Evolutionary conservation across 345 rosid species (phyloP).

Genomic region (Citrus hindsii): DNA sequence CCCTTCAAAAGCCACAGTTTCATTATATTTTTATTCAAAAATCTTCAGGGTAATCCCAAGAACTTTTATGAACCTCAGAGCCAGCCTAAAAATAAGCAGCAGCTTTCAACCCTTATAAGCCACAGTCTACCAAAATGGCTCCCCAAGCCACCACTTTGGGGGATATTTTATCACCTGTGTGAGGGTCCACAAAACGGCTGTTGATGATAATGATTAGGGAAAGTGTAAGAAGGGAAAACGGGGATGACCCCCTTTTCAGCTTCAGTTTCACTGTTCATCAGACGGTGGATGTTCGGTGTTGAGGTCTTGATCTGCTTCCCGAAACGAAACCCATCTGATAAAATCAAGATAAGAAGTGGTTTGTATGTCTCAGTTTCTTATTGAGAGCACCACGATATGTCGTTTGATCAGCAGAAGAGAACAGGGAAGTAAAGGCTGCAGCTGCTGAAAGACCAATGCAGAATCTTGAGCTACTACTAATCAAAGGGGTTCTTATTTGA

Average conservation of each 20-base stretch:
- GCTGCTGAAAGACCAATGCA: constrained; percentile 61
- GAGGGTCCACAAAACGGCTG: constrained; percentile 64
- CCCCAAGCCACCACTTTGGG: constrained; percentile 93
- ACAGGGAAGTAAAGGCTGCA: constrained; percentile 62
- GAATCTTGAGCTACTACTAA: too few species aligned
- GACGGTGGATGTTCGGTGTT: constrained; percentile 61
- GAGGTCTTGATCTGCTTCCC: constrained; percentile 88
- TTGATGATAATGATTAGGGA: constrained; percentile 88
- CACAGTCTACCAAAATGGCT: constrained; percentile 91
- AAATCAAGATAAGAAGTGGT: constrained; percentile 70
- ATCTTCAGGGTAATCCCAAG: constrained; percentile 68
- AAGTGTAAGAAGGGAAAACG: constrained; percentile 75
- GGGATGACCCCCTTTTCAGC: constrained; percentile 79
- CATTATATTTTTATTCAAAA: constrained; percentile 54
- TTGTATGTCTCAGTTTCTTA: constrained; percentile 34
- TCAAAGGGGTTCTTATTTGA: too few species aligned
- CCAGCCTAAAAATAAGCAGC: constrained; percentile 96
- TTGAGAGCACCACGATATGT: constrained; percentile 46
- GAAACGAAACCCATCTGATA: constrained; percentile 90
- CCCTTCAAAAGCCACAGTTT: constrained; percentile 74
- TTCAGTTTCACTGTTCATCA: constrained; percentile 75
- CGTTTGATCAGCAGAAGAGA: constrained; percentile 30
- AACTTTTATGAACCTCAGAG: constrained; percentile 85
- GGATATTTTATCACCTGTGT: constrained; percentile 43
- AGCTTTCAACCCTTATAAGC: constrained; percentile 67